Evolutionary conservation across 1,284 basidiomycete species (phyloP), one percentile per base, ranked within the genome.

Genomic region (Ceratobasidium sp.): DNA sequence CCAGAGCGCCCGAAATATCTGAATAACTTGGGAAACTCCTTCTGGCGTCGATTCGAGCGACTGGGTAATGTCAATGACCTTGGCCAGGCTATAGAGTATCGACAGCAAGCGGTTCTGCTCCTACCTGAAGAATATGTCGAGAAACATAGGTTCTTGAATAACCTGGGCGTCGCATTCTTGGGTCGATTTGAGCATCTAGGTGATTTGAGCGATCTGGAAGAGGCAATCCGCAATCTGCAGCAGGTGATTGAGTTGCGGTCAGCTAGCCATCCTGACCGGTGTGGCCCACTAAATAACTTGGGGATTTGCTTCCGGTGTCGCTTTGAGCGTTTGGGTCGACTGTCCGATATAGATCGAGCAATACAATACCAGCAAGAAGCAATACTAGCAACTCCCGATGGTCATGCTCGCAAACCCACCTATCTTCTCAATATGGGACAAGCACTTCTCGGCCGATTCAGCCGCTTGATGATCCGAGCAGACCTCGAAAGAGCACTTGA

Each of bases 331-430:
- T 13, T 20, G 3, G 23, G 53, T 26, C 7, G 26, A 23, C n/a
- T 56, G 4, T 15, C 49, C 53, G 69, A 71, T 33, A 6, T 71
- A 12, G 20, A 53, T 26, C 15, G 51, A 58, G 69, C 69, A 26
- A 71, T 71, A 12, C n/a, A 71, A 58, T 58, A 71, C 69, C 69
- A 71, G 40, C 18, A 71, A 39, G 44, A 53, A 5, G 49, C 69
- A 13, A 23, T 71, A 13, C 26, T 13, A 12, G n/a, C 58, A 10
- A 23, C 39, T 15, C 69, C 49, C 20, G 39, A n/a, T 13, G 49
- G 49, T 13, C 69, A 71, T 56, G 42, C 49, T 23, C 26, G 53
- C 20, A 51, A 18, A 55, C 55, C 53, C 13, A n/a, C 20, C 12
- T 71, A 26, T 26, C 26, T 71, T 6, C 64, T 28, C 33, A 58